Evolutionary conservation across 768 basidiomycete species (phyloP), one percentile per base, ranked within the genome.

Genomic region (Asterophora parasitica): DNA sequence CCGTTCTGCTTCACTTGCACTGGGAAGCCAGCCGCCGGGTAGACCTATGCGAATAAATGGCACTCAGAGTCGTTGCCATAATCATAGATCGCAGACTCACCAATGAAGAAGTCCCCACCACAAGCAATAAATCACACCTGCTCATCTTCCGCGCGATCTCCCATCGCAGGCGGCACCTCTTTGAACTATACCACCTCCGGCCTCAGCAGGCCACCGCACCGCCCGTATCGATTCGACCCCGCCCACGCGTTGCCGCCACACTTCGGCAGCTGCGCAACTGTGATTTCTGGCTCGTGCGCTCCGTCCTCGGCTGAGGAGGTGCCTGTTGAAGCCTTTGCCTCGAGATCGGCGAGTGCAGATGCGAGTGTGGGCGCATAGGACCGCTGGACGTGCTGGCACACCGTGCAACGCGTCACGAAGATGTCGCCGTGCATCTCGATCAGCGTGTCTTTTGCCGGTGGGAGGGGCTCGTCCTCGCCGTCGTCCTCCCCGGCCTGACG

Each of bases 391-490:
- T 52, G 23, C 17, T 55, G 20, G 56, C 66, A 61, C 15, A 62
- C 59, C 8, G 72, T 68, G 60, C 78, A 78, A 7, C 61, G 51
- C 23, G 69, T 67, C 45, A 72, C 71, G 57, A 73, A 69, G 15
- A 78, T 54, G 12, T 69, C 60, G 5, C 78, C 77, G 56, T 79
- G 79, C 72, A 79, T 78, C 56, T 79, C 73, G 30, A 75, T 56
- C 7, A 69, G 34, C 2, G 49, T 46, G 3, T 26, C 44, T 9
- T 59, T 56, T 1, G 33, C 40, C 1, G 52, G 46, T 13, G 48
- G n/a, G 5, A 16, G 35, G 1, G 7, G 23, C 2, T 44, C 41
- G 15, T 10, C 36, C 11, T 37, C 44, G 6, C 19, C 40, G 11
- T 36, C 46, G 7, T 11, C 13, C 5, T 50, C 32, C 32, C 39